phyloP scores from a whole-genome alignment of 208 protist species.

The Trichomonas gallinae region DNA sequence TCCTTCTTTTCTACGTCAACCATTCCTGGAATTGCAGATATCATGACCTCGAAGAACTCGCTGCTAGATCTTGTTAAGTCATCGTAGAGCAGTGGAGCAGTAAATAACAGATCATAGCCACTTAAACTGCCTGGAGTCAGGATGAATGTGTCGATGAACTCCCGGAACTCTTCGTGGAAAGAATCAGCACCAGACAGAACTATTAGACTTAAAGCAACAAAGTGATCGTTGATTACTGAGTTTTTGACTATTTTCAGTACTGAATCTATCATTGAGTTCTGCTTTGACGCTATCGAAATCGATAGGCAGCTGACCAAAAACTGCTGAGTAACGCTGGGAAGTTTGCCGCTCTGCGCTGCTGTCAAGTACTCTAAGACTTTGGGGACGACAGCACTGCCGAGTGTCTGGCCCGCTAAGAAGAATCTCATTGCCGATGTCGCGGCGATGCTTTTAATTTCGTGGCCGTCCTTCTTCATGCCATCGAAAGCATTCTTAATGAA shows the following conservation, averaged over 20 bases:
- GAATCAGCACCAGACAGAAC: not conserved
- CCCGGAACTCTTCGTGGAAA: not conserved
- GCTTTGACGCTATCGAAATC: not conserved
- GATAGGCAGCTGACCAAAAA: not conserved
- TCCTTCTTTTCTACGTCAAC: no score
- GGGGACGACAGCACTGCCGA: not conserved
- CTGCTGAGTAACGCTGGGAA: not conserved
- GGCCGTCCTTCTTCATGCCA: not conserved
- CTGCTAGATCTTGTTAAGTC: no score
- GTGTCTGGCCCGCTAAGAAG: not conserved
- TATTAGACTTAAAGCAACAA: not conserved
- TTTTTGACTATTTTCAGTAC: not conserved
- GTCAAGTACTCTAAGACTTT: not conserved
- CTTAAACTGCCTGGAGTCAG: no score
- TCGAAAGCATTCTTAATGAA: not conserved
- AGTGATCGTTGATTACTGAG: not conserved
- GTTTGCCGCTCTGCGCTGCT: not conserved
- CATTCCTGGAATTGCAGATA: no score
- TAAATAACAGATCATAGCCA: no score
- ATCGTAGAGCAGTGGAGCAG: no score
- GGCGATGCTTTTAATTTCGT: not conserved
- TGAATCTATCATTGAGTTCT: not conserved
- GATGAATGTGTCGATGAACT: not conserved
- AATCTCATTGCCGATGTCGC: not conserved
- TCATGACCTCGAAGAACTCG: no score